Conservation (phyloP, 306 rosid genomes). For the Fragaria vesca region DNA sequence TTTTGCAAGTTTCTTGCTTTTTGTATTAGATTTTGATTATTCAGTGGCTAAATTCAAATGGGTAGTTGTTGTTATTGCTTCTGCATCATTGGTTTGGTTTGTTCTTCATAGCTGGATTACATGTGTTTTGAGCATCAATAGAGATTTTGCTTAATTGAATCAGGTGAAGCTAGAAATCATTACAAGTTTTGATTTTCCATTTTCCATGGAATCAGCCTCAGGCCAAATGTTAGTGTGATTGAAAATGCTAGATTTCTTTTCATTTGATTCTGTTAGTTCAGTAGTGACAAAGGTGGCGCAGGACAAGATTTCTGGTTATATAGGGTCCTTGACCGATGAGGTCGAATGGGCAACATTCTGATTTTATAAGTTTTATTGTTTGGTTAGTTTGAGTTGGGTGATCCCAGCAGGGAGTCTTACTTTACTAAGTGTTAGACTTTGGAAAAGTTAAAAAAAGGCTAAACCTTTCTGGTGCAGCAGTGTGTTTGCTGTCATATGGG, state of each 20-base stretch:
- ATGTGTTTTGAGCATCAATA: not conserved
- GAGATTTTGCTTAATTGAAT: not conserved
- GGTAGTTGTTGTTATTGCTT: slow-evolving; percentile 9
- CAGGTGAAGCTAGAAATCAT: not conserved
- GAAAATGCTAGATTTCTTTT: not conserved
- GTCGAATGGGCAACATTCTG: not conserved
- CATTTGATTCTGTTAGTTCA: not conserved
- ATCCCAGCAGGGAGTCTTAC: not conserved
- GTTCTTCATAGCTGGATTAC: not conserved
- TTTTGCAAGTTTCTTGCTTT: slow-evolving; percentile 1
- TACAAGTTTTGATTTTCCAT: too few species aligned
- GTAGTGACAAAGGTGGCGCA: not conserved
- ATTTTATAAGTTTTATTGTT: not conserved
- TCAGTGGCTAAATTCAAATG: not conserved
- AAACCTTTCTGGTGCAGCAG: not conserved
- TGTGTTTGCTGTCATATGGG: not conserved
- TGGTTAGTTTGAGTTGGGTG: not conserved
- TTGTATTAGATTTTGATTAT: not conserved
- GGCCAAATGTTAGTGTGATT: not conserved
- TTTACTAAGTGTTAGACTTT: not conserved
- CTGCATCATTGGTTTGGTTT: not conserved
- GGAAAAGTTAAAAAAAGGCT: not conserved
- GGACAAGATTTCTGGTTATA: not conserved
- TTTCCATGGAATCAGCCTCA: not conserved
- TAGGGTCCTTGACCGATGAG: not conserved